Conservation (phyloP, 129 eudicot genomes). For the sunflower (Helianthus annuus) region HanXRQr2.0-SUNRISE NC_035434.2:100470461-100470960, state of each 20-base stretch:
- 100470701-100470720: slow-evolving; percentile 15
- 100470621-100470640: slow-evolving; percentile 1
- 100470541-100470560: slow-evolving; percentile 48
- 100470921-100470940: not conserved
- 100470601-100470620: slow-evolving; percentile 18
- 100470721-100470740: slow-evolving; percentile 26
- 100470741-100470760: slow-evolving; percentile 55
- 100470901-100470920: slow-evolving; percentile 44
- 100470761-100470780: slow-evolving; percentile 74
- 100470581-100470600: slow-evolving; percentile 58
- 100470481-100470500: slow-evolving; percentile 46
- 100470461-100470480: slow-evolving; percentile 61
- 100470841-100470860: slow-evolving; percentile 74
- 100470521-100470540: slow-evolving; percentile 42
- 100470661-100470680: slow-evolving; percentile 27
- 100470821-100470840: slow-evolving; percentile 42
- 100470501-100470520: slow-evolving; percentile 40
- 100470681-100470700: slow-evolving; percentile 23
- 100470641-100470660: not conserved
- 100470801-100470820: slow-evolving; percentile 46
- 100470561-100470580: slow-evolving; percentile 50
- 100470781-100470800: slow-evolving; percentile 62
- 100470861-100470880: slow-evolving; percentile 78
- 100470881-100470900: slow-evolving; percentile 87
- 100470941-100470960: not conserved